Evolutionary conservation across 345 rosid genomes (phyloP).

Genomic region (Pugionium cornutum): DNA sequence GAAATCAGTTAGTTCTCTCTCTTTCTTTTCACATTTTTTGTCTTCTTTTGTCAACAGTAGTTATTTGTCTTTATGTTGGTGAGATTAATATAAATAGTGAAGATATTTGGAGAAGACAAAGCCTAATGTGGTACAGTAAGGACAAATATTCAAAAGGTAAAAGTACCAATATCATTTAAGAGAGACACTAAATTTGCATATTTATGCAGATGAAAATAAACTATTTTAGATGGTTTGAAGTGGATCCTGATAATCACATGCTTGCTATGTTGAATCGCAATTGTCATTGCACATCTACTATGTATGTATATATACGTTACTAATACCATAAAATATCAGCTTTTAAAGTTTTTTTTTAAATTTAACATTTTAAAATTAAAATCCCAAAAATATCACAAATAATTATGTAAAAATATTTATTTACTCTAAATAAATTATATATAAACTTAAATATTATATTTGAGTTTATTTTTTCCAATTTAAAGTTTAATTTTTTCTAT

Average conservation of each 20-base stretch:
- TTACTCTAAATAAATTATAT: too few species aligned
- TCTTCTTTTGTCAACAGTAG: conserved; percentile 30
- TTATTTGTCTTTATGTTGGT: conserved; percentile 31
- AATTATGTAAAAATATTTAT: too few species aligned
- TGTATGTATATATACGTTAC: too few species aligned
- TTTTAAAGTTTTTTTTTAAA: too few species aligned
- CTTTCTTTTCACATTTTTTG: conserved; percentile 29
- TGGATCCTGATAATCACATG: conserved; percentile 30
- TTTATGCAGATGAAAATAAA: conserved; percentile 26
- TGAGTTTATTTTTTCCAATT: too few species aligned
- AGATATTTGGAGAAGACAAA: conserved; percentile 32
- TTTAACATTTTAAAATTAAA: too few species aligned
- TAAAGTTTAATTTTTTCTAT: too few species aligned
- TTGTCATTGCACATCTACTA: too few species aligned
- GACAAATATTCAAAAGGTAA: conserved; percentile 32
- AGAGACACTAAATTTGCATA: conserved; percentile 24
- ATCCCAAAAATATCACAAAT: too few species aligned
- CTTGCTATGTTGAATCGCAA: conserved; percentile 26
- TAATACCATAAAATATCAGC: too few species aligned
- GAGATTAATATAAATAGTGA: conserved; percentile 27
- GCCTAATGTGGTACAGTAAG: conserved; percentile 21
- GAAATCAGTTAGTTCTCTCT: conserved; percentile 7
- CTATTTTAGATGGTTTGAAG: conserved; percentile 20
- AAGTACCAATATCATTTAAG: conserved; percentile 35
- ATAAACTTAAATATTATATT: too few species aligned